Evolutionary conservation across 2,329 filamentous ascomycete genomes (phyloP).

Genomic region (Samsoniella hepiali): DNA sequence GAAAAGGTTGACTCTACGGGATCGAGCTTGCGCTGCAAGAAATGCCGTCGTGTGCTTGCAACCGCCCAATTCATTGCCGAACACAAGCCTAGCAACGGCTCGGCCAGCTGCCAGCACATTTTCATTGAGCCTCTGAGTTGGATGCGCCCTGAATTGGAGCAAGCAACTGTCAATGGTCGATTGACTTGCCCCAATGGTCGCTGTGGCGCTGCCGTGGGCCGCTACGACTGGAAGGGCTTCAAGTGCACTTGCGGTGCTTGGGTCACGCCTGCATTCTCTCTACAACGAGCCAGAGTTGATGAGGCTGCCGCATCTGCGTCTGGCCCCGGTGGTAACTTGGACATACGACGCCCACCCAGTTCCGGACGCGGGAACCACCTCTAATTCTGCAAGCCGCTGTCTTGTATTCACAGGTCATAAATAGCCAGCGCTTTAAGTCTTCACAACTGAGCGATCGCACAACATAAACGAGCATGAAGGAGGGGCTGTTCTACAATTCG

Average conservation of each 20-base stretch:
- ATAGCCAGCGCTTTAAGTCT: not conserved
- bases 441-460: not conserved
- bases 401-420: not conserved
- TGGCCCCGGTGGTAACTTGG: conserved; percentile 33
- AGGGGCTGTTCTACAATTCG: not conserved
- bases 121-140: conserved; percentile 91
- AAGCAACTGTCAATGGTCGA: conserved; percentile 78
- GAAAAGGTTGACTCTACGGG: conserved; percentile 34
- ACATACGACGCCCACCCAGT: conserved; percentile 56
- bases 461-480: not conserved
- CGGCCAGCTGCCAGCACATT: conserved; percentile 68
- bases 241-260: conserved; percentile 87
- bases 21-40: conserved; percentile 71
- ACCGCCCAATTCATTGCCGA: conserved; percentile 61
- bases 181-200: conserved; percentile 75
- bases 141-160: conserved; percentile 84
- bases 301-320: conserved; percentile 42
- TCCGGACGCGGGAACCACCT: conserved; percentile 33
- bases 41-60: conserved; percentile 69
- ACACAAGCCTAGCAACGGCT: conserved; percentile 46
- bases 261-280: conserved; percentile 85
- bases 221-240: conserved; percentile 96
- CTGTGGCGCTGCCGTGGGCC: conserved; percentile 80
- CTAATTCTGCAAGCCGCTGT: conserved; percentile 20
- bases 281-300: conserved; percentile 80